Base-by-base conservation (phyloP, 2,329 filamentous ascomycete species). In the Penicillium sp. region DNA sequence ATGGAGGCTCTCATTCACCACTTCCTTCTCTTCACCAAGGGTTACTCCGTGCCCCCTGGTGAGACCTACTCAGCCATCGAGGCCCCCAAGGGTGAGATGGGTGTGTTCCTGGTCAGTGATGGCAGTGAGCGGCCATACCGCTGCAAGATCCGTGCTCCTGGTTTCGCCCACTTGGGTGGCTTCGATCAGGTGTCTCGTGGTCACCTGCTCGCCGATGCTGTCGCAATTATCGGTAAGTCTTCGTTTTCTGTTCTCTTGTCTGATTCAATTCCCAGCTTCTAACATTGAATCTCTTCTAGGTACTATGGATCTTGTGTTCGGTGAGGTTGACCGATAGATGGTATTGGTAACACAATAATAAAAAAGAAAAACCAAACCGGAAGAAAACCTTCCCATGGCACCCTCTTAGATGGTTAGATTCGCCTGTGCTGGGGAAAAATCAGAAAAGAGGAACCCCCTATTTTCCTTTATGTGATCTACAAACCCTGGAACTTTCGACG, bases 21-120 rank as follows among this genome's bases (percentile, higher is more conserved):
- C 82, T 99, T 99, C 84, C 81, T 99, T 65, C 87, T 99, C 53
- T 99, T 93, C 82, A 97, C 92, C 76, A 99, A 99, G 85, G 94
- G 94, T 58, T 99, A 99, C 78, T 85, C 91, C 44, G 94, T 99
- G 4, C 94, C 94, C 43, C 94, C 95, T 8, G 95, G 94, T 62
- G 94, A 99, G 83, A 99, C 94, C 6, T 99, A 99, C 83, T 92
- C 89, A 46, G 93, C 89, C 61, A 99, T 99, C 64, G 94, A 99
- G 82, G 94, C 95, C n/a, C 94, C 94, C 60, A 99, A 99, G 88
- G 94, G 94, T 70, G 94, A 99, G 82, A 99, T 99, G 94, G 94
- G 89, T 75, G 94, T 99, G 44, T 99, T 89, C 75, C 80, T 99
- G 50, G 94, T 99, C 70, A 96, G 90, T 73, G 94, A 99, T 73